These are phyloP conservation scores for Blastomyces emzantsi DNA, from an alignment of 2,329 filamentous ascomycete species.

Conservation along the genomic window DNA sequence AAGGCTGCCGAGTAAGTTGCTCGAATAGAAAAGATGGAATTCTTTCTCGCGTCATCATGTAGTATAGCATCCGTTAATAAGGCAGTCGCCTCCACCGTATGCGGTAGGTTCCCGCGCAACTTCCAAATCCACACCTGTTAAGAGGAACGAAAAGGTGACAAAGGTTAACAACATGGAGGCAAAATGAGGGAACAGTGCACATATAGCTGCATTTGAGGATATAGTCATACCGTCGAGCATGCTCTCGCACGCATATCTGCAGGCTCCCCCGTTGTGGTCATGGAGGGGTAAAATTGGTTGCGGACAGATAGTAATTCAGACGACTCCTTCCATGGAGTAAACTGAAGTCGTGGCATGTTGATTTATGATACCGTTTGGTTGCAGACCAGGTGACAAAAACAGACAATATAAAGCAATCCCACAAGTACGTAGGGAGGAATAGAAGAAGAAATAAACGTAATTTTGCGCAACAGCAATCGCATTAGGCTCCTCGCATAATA, in stretches of 20 bases:
- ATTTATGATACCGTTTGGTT: neutral
- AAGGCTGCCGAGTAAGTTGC: slow-evolving; percentile 40
- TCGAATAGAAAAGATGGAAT: slow-evolving; percentile 38
- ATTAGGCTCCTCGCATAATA: neutral
- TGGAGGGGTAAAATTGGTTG: slow-evolving; percentile 32
- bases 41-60: slow-evolving; percentile 33
- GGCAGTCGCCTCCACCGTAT: slow-evolving; percentile 39
- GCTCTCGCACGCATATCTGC: slow-evolving; percentile 32
- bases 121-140: slow-evolving; percentile 39
- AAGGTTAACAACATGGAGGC: slow-evolving; percentile 7
- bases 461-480: neutral
- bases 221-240: slow-evolving; percentile 32
- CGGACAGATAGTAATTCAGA: slow-evolving; percentile 32
- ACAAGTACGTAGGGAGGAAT: neutral
- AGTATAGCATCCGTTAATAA: slow-evolving; percentile 40
- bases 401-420: neutral
- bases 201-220: neutral
- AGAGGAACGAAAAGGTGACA: neutral
- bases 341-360: slow-evolving; percentile 33
- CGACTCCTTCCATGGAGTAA: slow-evolving; percentile 36
- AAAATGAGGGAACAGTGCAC: neutral
- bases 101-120: slow-evolving; percentile 36
- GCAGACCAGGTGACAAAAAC: neutral
- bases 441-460: neutral
- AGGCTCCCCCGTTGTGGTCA: slow-evolving; percentile 23